Evolutionary conservation across 2,329 filamentous ascomycete genomes (phyloP).

Genomic region (Paecilomyces sp.): DNA sequence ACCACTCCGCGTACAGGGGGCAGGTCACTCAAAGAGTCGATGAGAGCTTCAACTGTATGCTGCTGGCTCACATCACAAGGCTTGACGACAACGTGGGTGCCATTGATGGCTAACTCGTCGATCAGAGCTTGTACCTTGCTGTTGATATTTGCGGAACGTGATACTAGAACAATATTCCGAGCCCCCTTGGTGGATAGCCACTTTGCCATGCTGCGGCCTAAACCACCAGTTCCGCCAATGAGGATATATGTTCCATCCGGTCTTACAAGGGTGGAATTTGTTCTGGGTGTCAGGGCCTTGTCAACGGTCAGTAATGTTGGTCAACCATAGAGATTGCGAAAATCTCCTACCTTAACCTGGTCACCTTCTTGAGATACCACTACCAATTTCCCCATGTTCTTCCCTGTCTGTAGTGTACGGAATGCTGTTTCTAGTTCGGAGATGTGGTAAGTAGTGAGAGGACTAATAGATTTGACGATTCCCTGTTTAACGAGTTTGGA

Average conservation of each 20-base stretch:
- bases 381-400: not conserved
- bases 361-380: not conserved
- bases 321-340: not conserved
- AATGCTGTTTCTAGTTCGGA: not conserved
- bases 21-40: not conserved
- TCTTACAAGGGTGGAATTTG: not conserved
- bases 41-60: not conserved
- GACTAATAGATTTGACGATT: not conserved
- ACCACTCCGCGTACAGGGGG: not conserved
- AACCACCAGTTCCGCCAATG: constrained; percentile 21
- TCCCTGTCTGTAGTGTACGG: not conserved
- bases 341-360: not conserved
- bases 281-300: not conserved
- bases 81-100: not conserved
- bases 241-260: constrained; percentile 16
- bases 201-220: constrained; percentile 17
- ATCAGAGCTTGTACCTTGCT: not conserved
- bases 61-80: not conserved
- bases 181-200: constrained; percentile 23
- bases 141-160: not conserved
- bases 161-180: constrained; percentile 20
- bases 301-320: not conserved
- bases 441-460: not conserved
- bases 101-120: not conserved
- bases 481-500: not conserved